Conservation (phyloP, 2,329 filamentous ascomycete species). For the Aspergillus hiratsukae region DNA sequence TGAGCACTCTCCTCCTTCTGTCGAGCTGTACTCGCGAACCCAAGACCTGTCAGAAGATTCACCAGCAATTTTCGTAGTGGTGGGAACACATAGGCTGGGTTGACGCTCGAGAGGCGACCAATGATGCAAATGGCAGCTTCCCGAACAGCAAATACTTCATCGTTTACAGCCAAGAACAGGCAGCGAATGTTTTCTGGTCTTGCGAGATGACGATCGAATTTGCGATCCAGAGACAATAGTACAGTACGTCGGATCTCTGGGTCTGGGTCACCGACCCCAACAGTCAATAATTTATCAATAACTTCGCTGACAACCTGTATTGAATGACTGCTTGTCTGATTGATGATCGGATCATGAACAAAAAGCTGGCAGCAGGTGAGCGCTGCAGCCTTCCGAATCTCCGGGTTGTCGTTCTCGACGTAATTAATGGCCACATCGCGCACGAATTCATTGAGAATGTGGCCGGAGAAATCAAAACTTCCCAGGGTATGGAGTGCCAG, state of each 20-base stretch:
- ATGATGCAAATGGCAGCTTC: slow-evolving; percentile 96
- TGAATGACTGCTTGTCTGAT: slow-evolving; percentile 94
- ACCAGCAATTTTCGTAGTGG: slow-evolving; percentile 91
- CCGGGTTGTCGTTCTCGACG: slow-evolving; percentile 90
- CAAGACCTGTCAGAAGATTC: slow-evolving; percentile 91
- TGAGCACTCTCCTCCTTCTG: slow-evolving; percentile 97
- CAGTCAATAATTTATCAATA: slow-evolving; percentile 91
- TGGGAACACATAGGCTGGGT: slow-evolving; percentile 96
- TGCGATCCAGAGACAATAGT: slow-evolving; percentile 79
- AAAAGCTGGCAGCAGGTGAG: slow-evolving; percentile 98
- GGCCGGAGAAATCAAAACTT: slow-evolving; percentile 90
- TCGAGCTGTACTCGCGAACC: slow-evolving; percentile 88
- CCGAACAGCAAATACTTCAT: slow-evolving; percentile 86
- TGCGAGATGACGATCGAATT: slow-evolving; percentile 93
- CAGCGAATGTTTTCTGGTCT: slow-evolving; percentile 97
- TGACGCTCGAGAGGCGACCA: slow-evolving; percentile 81
- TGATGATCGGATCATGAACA: slow-evolving; percentile 92
- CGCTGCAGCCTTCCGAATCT: slow-evolving; percentile 89
- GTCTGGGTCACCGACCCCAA: slow-evolving; percentile 88
- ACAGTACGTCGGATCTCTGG: slow-evolving; percentile 85
- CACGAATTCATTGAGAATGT: slow-evolving; percentile 96
- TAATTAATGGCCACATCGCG: slow-evolving; percentile 97
- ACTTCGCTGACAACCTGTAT: slow-evolving; percentile 97
- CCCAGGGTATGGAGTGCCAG: slow-evolving; percentile 90
- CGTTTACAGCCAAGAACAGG: slow-evolving; percentile 90